Conservation (phyloP, 2,329 filamentous ascomycete species). For the Zymoseptoria tritici region DNA sequence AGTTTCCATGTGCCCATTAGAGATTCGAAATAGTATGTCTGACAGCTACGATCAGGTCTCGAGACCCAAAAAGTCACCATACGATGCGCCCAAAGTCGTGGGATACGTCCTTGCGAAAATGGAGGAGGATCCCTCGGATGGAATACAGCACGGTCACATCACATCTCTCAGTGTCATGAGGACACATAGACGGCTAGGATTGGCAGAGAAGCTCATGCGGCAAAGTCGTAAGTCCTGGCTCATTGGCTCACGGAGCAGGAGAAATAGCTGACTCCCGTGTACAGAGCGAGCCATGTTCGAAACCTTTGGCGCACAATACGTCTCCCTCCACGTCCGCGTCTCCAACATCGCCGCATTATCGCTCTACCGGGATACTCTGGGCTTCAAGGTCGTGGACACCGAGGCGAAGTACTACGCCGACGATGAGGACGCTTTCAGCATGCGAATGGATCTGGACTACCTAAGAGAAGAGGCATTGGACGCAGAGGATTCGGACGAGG, state of each 20-base stretch:
- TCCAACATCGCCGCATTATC: constrained; percentile 87
- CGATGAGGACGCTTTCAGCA: constrained; percentile 90
- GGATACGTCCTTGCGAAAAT: constrained; percentile 99
- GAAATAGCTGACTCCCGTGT: constrained; percentile 1
- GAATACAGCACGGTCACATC: constrained; percentile 90
- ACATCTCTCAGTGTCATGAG: constrained; percentile 93
- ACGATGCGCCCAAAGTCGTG: constrained; percentile 94
- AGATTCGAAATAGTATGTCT: background rate
- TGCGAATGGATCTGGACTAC: constrained; percentile 72
- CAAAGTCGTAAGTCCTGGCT: constrained; percentile 69
- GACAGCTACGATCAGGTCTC: constrained; percentile 47
- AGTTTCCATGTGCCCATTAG: constrained; percentile 16
- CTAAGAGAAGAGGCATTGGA: constrained; percentile 48
- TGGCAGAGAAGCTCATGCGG: constrained; percentile 95
- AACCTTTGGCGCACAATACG: constrained; percentile 82
- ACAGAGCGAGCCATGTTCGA: constrained; percentile 93
- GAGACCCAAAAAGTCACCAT: constrained; percentile 65
- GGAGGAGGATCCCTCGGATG: constrained; percentile 93
- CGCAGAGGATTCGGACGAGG: constrained; percentile 35
- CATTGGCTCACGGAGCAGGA: too few relatives aligned
- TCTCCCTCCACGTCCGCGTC: constrained; percentile 90
- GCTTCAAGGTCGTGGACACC: constrained; percentile 79
- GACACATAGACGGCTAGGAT: constrained; percentile 81
- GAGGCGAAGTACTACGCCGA: constrained; percentile 94
- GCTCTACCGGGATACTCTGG: constrained; percentile 85